Percentiles rank a stretch among this genome's conserved stretches.
Conservation (phyloP, 2,329 filamentous ascomycete genomes). For the Trichophyton simii region DNA sequence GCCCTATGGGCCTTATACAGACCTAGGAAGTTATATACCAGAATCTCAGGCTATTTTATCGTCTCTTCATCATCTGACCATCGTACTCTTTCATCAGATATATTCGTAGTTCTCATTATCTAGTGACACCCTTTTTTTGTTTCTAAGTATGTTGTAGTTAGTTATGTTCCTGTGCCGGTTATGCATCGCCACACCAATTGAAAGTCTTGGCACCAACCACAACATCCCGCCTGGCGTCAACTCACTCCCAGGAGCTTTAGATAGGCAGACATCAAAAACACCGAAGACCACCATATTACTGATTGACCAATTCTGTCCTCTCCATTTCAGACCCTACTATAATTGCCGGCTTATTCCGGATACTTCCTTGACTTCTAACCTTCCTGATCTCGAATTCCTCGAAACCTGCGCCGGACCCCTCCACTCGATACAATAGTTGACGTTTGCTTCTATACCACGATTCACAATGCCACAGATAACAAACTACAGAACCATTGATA, state of each 20-base stretch:
- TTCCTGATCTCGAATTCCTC: background rate
- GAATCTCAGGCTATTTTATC: background rate
- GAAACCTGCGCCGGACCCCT: background rate
- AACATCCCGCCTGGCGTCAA: background rate
- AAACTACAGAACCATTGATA: conserved; percentile 81
- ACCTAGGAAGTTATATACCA: background rate
- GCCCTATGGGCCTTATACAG: background rate
- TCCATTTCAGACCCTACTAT: background rate
- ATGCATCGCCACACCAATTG: background rate
- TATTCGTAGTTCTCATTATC: background rate
- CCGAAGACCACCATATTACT: background rate
- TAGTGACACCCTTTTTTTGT: background rate
- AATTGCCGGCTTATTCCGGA: background rate
- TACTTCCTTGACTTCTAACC: too few relatives aligned
- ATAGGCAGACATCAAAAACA: background rate
- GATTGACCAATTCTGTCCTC: too few relatives aligned
- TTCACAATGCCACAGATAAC: conserved; percentile 32
- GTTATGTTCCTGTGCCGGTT: background rate
- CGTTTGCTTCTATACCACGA: background rate
- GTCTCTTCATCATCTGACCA: background rate
- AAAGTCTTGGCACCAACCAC: background rate
- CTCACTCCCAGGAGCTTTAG: background rate
- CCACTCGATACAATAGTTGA: background rate
- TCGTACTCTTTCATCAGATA: background rate
- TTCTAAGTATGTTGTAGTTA: background rate